A percentile compares a stretch with the other conserved stretches of the same genome.
Conservation (phyloP, 2,329 filamentous ascomycete genomes). For the Pyrenophora teres region DNA sequence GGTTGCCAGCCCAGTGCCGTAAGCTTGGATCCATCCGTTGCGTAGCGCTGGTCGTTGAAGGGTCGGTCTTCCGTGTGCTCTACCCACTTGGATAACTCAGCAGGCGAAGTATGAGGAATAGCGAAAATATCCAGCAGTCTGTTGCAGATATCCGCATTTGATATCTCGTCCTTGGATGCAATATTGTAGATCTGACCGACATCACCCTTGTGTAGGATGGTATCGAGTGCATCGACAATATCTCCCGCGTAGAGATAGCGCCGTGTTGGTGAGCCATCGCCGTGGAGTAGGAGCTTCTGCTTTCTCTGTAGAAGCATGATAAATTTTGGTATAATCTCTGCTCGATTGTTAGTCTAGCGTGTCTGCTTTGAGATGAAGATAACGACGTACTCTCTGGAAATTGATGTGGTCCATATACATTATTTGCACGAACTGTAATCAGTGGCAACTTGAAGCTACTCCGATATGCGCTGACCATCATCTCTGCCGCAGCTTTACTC, state of each 20-base stretch:
- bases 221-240: slow-evolving; percentile 81
- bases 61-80: slow-evolving; percentile 78
- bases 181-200: slow-evolving; percentile 83
- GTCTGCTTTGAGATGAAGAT: too few relatives aligned
- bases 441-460: slow-evolving; percentile 81
- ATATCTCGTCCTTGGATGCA: slow-evolving; percentile 76
- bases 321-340: slow-evolving; percentile 86
- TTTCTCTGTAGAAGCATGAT: slow-evolving; percentile 70
- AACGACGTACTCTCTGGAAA: slow-evolving; percentile 75
- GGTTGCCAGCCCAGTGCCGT: slow-evolving; percentile 45
- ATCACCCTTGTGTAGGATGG: slow-evolving; percentile 76
- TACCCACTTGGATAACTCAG: slow-evolving; percentile 66
- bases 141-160: slow-evolving; percentile 71
- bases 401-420: slow-evolving; percentile 84
- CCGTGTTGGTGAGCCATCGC: slow-evolving; percentile 73
- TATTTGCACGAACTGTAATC: slow-evolving; percentile 81
- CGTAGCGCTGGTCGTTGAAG: slow-evolving; percentile 54
- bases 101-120: slow-evolving; percentile 48
- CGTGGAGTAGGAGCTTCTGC: slow-evolving; percentile 73
- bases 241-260: slow-evolving; percentile 80
- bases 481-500: slow-evolving; percentile 80
- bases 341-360: slow-evolving; percentile 14
- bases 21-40: slow-evolving; percentile 47
- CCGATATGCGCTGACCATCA: slow-evolving; percentile 84
- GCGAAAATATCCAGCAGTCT: slow-evolving; percentile 68